A percentile compares a stretch with the other conserved stretches of the same genome.
Evolutionary conservation across 164 flowering plant species (phyloP).

Genomic region (Berberis vulgaris): DNA sequence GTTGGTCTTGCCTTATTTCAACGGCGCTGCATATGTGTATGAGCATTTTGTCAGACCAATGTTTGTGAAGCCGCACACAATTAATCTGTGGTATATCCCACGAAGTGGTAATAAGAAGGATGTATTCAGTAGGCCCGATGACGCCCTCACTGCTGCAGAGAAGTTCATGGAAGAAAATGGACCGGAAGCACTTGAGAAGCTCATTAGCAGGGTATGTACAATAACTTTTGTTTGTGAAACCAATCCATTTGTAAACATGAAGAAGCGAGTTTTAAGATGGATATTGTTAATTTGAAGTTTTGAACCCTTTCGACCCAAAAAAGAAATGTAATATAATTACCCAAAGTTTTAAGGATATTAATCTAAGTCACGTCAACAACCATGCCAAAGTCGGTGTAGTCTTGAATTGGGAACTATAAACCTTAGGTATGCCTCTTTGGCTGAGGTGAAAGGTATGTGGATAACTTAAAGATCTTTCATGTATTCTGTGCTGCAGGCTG

Average conservation of each 20-base stretch:
- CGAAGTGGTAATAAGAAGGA: conserved; percentile 34
- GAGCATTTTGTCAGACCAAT: conserved; percentile 58
- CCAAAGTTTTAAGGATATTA: too few species aligned
- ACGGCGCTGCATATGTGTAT: conserved; percentile 81
- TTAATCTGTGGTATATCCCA: conserved; percentile 57
- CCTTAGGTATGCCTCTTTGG: too few species aligned
- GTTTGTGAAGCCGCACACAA: conserved; percentile 44
- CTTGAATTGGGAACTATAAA: too few species aligned
- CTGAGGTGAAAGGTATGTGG: too few species aligned
- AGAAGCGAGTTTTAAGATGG: too few species aligned
- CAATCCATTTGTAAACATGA: too few species aligned
- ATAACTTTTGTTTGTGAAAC: neutral
- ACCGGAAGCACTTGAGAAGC: conserved; percentile 56
- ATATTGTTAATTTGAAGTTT: too few species aligned
- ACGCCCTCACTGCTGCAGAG: conserved; percentile 64
- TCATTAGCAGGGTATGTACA: conserved; percentile 39
- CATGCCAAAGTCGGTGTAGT: too few species aligned
- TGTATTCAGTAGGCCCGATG: conserved; percentile 50
- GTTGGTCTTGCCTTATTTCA: conserved; percentile 84
- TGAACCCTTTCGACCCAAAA: too few species aligned
- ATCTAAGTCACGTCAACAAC: too few species aligned
- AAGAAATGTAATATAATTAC: too few species aligned
- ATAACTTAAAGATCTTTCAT: too few species aligned
- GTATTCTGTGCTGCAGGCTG: conserved; percentile 30
- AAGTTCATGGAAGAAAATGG: conserved; percentile 71